These are phyloP conservation scores for Perkinsela sp. DNA, from an alignment of 208 protist genomes.

Conservation along the genomic window DNA sequence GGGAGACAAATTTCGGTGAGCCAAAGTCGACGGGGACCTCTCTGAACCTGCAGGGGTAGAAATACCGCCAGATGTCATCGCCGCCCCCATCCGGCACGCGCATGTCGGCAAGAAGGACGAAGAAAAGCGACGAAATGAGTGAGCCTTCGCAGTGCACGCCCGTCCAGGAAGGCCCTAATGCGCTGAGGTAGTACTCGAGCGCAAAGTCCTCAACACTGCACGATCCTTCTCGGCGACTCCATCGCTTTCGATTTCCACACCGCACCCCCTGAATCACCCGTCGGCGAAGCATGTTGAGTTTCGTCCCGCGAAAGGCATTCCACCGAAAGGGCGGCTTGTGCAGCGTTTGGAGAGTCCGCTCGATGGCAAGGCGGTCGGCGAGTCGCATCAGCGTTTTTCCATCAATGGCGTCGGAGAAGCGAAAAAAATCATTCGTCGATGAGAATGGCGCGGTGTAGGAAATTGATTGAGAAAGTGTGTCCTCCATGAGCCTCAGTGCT, in stretches of 20 bases:
- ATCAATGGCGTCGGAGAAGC: background rate
- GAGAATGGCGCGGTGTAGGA: background rate
- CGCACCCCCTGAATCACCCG: background rate
- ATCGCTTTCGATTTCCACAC: background rate
- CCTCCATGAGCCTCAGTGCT: background rate
- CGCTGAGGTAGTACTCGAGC: background rate
- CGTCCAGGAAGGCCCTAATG: background rate
- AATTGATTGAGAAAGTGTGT: background rate
- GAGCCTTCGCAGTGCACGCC: background rate
- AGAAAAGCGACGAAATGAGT: background rate
- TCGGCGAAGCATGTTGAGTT: background rate
- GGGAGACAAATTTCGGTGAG: background rate
- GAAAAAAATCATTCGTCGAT: background rate
- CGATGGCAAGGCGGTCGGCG: background rate
- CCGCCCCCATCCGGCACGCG: background rate
- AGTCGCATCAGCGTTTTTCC: background rate
- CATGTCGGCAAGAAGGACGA: background rate
- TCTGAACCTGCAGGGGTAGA: background rate
- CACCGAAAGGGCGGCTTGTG: background rate
- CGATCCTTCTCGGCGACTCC: background rate
- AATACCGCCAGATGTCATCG: background rate
- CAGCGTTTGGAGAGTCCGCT: background rate
- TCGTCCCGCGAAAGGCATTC: background rate
- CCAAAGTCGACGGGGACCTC: background rate
- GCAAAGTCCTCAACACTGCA: background rate